Evolutionary conservation across 1,284 basidiomycete genomes (phyloP), one percentile per base, ranked within the genome.

Genomic region (Trichosporon sp.): DNA sequence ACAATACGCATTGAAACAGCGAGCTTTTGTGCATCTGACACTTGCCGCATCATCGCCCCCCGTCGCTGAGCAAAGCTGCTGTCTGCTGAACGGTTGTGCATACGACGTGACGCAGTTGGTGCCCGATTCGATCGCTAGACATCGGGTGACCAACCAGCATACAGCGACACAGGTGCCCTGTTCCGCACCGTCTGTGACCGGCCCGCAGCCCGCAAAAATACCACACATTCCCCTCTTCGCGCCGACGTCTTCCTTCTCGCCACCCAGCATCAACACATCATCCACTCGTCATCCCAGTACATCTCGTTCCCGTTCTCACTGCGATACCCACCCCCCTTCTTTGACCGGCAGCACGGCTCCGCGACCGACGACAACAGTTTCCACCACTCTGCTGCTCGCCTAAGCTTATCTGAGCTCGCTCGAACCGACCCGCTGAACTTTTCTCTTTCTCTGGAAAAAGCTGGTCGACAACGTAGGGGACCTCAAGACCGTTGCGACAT

Each of bases 211-310:
- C 56, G 56, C 56, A 32, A 56, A 56, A 32, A 61, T 61, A 61
- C 56, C 56, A 61, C 56, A 61, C 56, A 61, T 61, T 61, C 56
- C 56, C 32, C 56, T 61, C 56, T 61, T 32, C 56, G 6, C 56
- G 56, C 56, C 56, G 56, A 16, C 56, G 56, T 61, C 56, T 61
- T 61, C 56, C 26, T 19, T 32, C 56, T 61, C 56, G 56, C 56
- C 56, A 61, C 56, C 56, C 56, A 61, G 56, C 56, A 61, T 61
- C 56, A 61, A 61, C 31, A 61, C 56, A 61, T 61, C 56, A 14
- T 35, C 19, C 31, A 61, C 56, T 16, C 31, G 31, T 61, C 56
- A 16, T 61, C 32, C 56, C 26, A 12, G 10, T n/a, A 1, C 56
- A 61, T 61, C 26, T 61, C 56, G 10, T 7, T 35, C 31, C 56